Conservation (phyloP, 179 eudicot genomes). For the Drosera spatulata region DNA sequence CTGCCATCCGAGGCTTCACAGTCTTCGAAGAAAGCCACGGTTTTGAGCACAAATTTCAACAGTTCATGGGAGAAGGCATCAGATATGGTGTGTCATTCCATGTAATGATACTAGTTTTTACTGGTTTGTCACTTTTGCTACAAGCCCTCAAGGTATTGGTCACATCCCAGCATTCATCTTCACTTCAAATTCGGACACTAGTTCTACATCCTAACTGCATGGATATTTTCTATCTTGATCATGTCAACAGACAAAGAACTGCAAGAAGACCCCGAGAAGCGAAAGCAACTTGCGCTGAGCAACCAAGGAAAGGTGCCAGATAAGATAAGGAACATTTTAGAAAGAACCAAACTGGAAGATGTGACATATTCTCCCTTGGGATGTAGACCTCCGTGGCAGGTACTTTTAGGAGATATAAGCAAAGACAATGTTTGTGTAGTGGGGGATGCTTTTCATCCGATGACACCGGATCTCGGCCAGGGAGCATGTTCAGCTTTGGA, state of each 20-base stretch:
- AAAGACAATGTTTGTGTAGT: slow-evolving; percentile 34
- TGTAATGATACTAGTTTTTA: slow-evolving; percentile 19
- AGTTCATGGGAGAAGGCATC: slow-evolving; percentile 24
- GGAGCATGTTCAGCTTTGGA: slow-evolving; percentile 51
- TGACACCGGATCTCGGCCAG: slow-evolving; percentile 59
- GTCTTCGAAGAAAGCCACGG: slow-evolving; percentile 11
- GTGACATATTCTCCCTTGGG: slow-evolving; percentile 21
- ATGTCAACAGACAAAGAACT: slow-evolving; percentile 12
- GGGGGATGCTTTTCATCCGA: slow-evolving; percentile 59
- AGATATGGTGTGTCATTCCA: slow-evolving; percentile 39
- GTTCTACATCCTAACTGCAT: too few species aligned
- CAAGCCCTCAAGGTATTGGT: slow-evolving; percentile 16
- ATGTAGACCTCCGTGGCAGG: slow-evolving; percentile 35
- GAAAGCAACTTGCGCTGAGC: slow-evolving; percentile 38
- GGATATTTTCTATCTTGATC: too few species aligned
- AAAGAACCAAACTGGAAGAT: slow-evolving; percentile 14
- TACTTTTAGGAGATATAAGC: slow-evolving; percentile 19
- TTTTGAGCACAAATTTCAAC: slow-evolving; percentile 17
- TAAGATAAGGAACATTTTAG: slow-evolving; percentile 14
- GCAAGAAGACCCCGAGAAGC: slow-evolving; percentile 19
- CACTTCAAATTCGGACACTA: neutral
- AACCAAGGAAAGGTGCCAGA: slow-evolving; percentile 23
- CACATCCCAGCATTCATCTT: neutral
- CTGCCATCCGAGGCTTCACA: slow-evolving; percentile 13
- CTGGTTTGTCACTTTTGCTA: slow-evolving; percentile 39